These are phyloP conservation scores for Puccinia novopanici DNA, from an alignment of 1,284 basidiomycete species.

Conservation along the genomic window DNA sequence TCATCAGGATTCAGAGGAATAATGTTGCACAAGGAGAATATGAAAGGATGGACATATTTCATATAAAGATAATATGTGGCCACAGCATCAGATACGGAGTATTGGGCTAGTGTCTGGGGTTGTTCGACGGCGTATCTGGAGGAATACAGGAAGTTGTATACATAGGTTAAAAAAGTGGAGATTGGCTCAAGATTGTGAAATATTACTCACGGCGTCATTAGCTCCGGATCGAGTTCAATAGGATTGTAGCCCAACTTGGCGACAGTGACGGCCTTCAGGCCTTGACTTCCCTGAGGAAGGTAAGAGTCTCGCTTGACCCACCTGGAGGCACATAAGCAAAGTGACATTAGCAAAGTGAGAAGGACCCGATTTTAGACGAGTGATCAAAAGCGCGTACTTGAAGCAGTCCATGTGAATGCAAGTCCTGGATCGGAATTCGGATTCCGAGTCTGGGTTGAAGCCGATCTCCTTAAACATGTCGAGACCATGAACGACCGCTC, in stretches of 20 bases:
- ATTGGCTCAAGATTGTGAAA: neutral
- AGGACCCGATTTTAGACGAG: neutral
- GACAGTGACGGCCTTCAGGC: conserved; percentile 95
- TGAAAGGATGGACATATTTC: conserved; percentile 99
- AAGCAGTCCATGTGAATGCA: conserved; percentile 99
- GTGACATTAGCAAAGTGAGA: neutral
- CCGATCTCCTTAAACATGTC: conserved; percentile 96
- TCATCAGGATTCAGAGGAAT: conserved; percentile 97
- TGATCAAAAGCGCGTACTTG: conserved; percentile 63
- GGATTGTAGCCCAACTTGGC: conserved; percentile 96
- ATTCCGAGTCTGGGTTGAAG: conserved; percentile 85
- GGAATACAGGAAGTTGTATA: neutral
- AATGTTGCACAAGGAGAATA: conserved; percentile 99
- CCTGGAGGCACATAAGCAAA: conserved; percentile 48
- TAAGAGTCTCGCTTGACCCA: conserved; percentile 99
- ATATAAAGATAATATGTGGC: conserved; percentile 99
- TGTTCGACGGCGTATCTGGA: conserved; percentile 90
- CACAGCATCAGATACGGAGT: conserved; percentile 99
- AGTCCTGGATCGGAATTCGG: conserved; percentile 91
- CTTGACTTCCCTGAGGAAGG: conserved; percentile 95
- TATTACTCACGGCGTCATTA: conserved; percentile 89
- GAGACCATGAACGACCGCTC: conserved; percentile 83
- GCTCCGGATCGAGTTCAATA: conserved; percentile 94
- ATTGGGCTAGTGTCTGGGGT: conserved; percentile 90
- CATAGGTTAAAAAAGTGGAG: conserved; percentile 5